A percentile compares a stretch with the other conserved stretches of the same genome.
phyloP scores from a whole-genome alignment of 1,284 basidiomycete species.

The Tetrapyrgos nigripes region DNA sequence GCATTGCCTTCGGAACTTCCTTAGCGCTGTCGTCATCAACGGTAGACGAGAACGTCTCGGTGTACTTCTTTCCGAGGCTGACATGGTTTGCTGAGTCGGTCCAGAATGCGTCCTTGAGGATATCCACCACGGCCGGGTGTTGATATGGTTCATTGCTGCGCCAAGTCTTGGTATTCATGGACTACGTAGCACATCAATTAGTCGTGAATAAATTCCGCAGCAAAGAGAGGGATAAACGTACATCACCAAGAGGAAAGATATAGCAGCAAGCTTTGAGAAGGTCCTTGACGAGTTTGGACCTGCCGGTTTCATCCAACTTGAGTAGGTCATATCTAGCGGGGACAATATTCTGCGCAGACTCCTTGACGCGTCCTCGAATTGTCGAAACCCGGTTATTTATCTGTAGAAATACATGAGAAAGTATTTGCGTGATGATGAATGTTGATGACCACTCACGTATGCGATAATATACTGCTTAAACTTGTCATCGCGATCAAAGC shows the following conservation, averaged over 20 bases:
- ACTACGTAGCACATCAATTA: too few species aligned
- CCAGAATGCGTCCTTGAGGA: neutral
- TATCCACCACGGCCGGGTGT: neutral
- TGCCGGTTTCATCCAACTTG: neutral
- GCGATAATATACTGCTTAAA: neutral
- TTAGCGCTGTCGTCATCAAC: neutral
- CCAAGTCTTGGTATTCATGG: neutral
- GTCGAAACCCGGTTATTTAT: neutral
- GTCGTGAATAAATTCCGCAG: neutral
- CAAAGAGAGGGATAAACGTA: too few species aligned
- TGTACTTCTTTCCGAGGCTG: neutral
- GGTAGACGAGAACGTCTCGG: neutral
- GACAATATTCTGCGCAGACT: neutral
- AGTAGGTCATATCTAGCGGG: neutral
- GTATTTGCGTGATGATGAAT: neutral
- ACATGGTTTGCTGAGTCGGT: too few species aligned
- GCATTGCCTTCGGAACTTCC: slow-evolving; percentile 1
- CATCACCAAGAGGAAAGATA: too few species aligned
- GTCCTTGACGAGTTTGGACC: neutral
- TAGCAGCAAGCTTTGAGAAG: neutral
- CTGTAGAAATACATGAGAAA: neutral
- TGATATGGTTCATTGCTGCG: neutral
- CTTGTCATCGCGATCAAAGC: neutral
- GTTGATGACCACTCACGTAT: neutral
- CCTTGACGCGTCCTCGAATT: neutral